Percentiles rank a stretch among this genome's conserved stretches.
Conservation (phyloP, 2,329 filamentous ascomycete genomes). For the Fusarium burgessii region DNA sequence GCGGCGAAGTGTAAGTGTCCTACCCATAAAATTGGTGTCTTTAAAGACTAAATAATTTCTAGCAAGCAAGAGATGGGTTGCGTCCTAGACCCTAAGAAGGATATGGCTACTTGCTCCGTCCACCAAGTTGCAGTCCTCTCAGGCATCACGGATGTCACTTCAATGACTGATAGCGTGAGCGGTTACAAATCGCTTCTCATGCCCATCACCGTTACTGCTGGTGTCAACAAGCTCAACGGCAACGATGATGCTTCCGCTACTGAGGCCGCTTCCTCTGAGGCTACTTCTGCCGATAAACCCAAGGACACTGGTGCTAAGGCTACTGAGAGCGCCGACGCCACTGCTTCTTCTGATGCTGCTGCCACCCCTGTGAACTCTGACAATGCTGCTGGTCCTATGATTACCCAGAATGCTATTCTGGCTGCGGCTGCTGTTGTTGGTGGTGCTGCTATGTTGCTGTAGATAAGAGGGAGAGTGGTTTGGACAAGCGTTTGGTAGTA, state of each 20-base stretch:
- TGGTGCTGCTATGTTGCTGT: constrained; percentile 52
- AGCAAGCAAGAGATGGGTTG: constrained; percentile 43
- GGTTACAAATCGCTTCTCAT: constrained; percentile 37
- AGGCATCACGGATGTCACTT: neutral
- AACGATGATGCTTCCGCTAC: constrained; percentile 30
- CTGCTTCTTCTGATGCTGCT: constrained; percentile 25
- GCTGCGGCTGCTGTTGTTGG: constrained; percentile 53
- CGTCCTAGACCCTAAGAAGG: constrained; percentile 42
- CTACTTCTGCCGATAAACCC: constrained; percentile 35
- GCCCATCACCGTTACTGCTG: constrained; percentile 55
- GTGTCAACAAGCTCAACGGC: constrained; percentile 51
- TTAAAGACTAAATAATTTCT: neutral
- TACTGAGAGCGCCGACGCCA: constrained; percentile 13
- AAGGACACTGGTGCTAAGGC: constrained; percentile 28
- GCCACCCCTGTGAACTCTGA: constrained; percentile 35
- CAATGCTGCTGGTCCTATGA: constrained; percentile 50
- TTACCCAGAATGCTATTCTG: constrained; percentile 52
- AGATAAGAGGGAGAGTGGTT: constrained; percentile 15
- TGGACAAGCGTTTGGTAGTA: constrained; percentile 2
- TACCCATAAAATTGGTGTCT: neutral
- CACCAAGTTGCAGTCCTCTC: constrained; percentile 2
- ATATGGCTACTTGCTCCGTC: constrained; percentile 42
- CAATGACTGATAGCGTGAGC: constrained; percentile 2
- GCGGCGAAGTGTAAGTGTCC: constrained; percentile 36
- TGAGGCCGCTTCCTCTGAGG: constrained; percentile 11